Percentiles rank a stretch among this genome's conserved stretches.
Evolutionary conservation across 805 yeast species (phyloP).

Genomic region (Candida adriatica): DNA sequence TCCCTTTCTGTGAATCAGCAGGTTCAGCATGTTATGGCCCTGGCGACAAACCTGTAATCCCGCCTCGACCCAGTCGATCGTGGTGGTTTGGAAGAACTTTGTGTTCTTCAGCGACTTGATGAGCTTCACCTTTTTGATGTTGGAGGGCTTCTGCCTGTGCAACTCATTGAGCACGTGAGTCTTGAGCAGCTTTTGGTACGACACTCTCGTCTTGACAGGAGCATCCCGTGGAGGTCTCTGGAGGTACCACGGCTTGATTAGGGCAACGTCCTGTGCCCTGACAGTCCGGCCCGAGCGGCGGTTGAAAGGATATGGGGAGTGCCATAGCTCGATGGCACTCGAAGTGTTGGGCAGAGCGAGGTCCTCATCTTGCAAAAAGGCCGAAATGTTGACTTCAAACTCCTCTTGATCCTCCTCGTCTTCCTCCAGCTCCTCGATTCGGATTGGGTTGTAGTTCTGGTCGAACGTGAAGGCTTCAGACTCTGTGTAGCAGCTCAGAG

Average conservation of each 20-base stretch:
- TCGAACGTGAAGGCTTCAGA: conserved; percentile 50
- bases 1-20: conserved; percentile 85
- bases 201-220: conserved; percentile 75
- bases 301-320: conserved; percentile 85
- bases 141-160: conserved; percentile 38
- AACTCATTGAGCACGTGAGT: conserved; percentile 65
- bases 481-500: conserved; percentile 44
- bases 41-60: conserved; percentile 90
- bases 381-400: conserved; percentile 37
- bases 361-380: conserved; percentile 43
- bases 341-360: conserved; percentile 39
- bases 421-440: conserved; percentile 19
- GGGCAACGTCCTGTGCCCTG: conserved; percentile 85
- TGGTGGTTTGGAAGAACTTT: conserved; percentile 83
- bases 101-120: conserved; percentile 66
- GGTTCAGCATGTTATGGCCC: conserved; percentile 88
- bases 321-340: conserved; percentile 61
- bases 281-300: conserved; percentile 62
- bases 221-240: conserved; percentile 54
- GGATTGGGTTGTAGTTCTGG: conserved; percentile 49
- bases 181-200: conserved; percentile 87
- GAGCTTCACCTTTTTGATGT: conserved; percentile 48
- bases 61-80: conserved; percentile 98
- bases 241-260: conserved; percentile 76
- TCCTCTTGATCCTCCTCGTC: conserved; percentile 32